Evolutionary conservation across 1,284 basidiomycete genomes (phyloP).

Genomic region (Caloboletus inedulis): DNA sequence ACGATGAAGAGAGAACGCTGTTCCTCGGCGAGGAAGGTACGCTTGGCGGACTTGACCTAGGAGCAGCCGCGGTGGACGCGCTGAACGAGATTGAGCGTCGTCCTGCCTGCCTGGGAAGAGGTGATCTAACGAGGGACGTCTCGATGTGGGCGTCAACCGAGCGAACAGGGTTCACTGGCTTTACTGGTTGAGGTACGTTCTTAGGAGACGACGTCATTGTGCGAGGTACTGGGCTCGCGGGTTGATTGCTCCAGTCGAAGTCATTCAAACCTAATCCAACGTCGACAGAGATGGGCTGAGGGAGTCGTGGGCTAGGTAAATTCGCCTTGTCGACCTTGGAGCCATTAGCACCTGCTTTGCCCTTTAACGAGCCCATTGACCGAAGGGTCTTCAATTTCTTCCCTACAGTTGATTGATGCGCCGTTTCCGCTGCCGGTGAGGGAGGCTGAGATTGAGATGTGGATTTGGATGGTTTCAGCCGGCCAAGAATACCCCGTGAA

Average conservation of each 20-base stretch:
- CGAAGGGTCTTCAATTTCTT: slow-evolving; percentile 68
- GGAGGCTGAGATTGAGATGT: slow-evolving; percentile 40
- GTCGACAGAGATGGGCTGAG: slow-evolving; percentile 50
- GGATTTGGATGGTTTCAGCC: slow-evolving; percentile 49
- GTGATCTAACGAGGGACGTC: slow-evolving; percentile 19
- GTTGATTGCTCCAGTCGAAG: slow-evolving; percentile 47
- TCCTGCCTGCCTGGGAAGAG: slow-evolving; percentile 37
- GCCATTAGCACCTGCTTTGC: slow-evolving; percentile 36
- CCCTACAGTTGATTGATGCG: slow-evolving; percentile 34
- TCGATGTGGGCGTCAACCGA: slow-evolving; percentile 23
- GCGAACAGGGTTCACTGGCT: slow-evolving; percentile 15
- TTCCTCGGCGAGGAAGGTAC: slow-evolving; percentile 49
- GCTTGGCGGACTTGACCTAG: slow-evolving; percentile 42
- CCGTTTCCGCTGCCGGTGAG: slow-evolving; percentile 38
- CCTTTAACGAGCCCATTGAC: slow-evolving; percentile 75
- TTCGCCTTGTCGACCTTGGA: slow-evolving; percentile 35
- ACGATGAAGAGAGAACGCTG: slow-evolving; percentile 40
- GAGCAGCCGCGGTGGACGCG: slow-evolving; percentile 28
- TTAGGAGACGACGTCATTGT: slow-evolving; percentile 21
- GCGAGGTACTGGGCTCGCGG: slow-evolving; percentile 25
- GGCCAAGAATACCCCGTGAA: slow-evolving; percentile 62
- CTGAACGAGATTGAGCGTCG: slow-evolving; percentile 67
- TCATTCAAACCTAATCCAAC: slow-evolving; percentile 59
- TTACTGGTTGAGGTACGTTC: slow-evolving; percentile 20
- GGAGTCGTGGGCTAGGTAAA: slow-evolving; percentile 48